Evolutionary conservation across 371 early-diverging fungal species (phyloP).

Genomic region (Mortierella sp.): DNA sequence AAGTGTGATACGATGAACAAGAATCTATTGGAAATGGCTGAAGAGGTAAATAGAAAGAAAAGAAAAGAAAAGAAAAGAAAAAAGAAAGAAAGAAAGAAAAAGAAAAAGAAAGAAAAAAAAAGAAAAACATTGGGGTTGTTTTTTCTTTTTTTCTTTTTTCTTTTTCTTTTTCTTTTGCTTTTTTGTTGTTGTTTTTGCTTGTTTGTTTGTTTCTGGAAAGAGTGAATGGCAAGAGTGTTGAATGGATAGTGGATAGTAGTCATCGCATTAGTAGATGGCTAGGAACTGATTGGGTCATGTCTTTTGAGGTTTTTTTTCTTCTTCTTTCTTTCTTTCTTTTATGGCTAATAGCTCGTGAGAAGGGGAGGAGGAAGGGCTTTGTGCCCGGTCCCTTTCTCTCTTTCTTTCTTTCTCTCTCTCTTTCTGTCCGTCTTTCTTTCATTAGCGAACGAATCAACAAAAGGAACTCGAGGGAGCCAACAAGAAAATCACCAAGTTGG

Average conservation of each 20-base stretch:
- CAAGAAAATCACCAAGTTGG: conserved; percentile 59
- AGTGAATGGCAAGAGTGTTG: too few relatives aligned
- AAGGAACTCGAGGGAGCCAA: conserved; percentile 54
- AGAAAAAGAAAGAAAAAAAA: too few relatives aligned
- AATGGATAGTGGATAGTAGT: too few relatives aligned
- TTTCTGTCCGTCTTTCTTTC: neutral
- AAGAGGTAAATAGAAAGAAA: conserved; percentile 61
- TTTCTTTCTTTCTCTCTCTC: neutral
- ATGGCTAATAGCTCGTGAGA: neutral
- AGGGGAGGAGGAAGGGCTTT: neutral
- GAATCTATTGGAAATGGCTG: conserved; percentile 66
- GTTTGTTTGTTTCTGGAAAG: neutral
- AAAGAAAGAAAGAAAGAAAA: neutral
- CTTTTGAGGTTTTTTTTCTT: neutral
- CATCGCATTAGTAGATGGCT: too few relatives aligned
- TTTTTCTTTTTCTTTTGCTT: neutral
- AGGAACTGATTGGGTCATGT: too few relatives aligned
- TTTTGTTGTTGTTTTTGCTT: too few relatives aligned
- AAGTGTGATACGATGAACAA: conserved; percentile 66
- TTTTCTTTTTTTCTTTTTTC: too few relatives aligned
- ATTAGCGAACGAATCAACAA: conserved; percentile 56
- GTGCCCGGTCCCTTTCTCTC: too few relatives aligned
- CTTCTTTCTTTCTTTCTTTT: too few relatives aligned
- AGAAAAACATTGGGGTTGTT: too few relatives aligned
- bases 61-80: neutral